Percentiles rank a stretch among this genome's conserved stretches.
Conservation (phyloP, 495 filamentous ascomycete species). For the Sabuloglossum arenarium region DNA sequence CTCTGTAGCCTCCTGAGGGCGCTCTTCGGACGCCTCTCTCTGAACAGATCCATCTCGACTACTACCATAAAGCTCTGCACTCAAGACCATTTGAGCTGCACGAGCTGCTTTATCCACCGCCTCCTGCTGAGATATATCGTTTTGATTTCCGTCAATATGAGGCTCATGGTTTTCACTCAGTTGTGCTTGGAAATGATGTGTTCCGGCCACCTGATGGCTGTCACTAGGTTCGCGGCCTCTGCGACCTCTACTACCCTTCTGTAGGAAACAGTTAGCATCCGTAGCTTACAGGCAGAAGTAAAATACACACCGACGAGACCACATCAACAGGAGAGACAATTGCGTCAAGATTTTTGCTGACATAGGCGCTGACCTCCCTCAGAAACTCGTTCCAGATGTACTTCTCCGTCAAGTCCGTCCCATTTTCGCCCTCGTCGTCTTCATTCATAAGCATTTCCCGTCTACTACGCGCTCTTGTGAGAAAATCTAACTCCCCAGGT, state of each 20-base stretch:
- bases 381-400: constrained; percentile 70
- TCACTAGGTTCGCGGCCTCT: background rate
- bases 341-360: constrained; percentile 50
- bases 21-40: background rate
- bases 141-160: constrained; percentile 16
- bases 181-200: background rate
- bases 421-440: constrained; percentile 34
- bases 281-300: background rate
- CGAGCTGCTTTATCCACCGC: constrained; percentile 30
- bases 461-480: constrained; percentile 38
- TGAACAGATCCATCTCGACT: constrained; percentile 14
- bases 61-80: constrained; percentile 9
- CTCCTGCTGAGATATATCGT: constrained; percentile 18
- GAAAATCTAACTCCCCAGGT: constrained; percentile 53
- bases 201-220: background rate
- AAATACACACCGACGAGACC: background rate
- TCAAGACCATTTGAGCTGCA: constrained; percentile 32
- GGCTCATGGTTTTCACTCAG: background rate
- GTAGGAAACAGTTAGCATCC: background rate
- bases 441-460: constrained; percentile 46
- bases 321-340: constrained; percentile 16
- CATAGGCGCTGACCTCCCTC: constrained; percentile 46
- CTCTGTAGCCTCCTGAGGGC: constrained; percentile 9
- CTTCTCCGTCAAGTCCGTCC: constrained; percentile 45
- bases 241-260: background rate